Conservation (phyloP, 139 green algal genomes). For the Coelastrella sp. region DNA sequence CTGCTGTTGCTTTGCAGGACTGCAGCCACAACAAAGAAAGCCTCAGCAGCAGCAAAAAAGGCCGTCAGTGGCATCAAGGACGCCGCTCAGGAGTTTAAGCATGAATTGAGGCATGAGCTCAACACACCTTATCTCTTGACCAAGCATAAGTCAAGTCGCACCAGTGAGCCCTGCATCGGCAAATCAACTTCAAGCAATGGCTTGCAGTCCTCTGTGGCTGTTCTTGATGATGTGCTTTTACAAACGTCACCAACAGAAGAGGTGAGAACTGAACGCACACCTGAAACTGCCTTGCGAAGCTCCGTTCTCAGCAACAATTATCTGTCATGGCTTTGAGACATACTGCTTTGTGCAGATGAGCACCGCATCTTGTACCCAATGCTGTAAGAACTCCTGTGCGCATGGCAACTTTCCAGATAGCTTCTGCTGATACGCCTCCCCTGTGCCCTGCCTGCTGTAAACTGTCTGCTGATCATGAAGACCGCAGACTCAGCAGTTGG, state of each 20-base stretch:
- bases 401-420: no score
- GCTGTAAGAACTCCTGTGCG: no score
- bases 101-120: slow-evolving; percentile 1
- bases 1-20: slow-evolving; percentile 7
- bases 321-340: no score
- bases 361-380: no score
- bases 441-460: no score
- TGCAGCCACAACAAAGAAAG: slow-evolving; percentile 23
- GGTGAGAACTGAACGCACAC: no score
- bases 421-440: no score
- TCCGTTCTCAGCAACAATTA: no score
- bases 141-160: slow-evolving; percentile 18
- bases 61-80: slow-evolving; percentile 39
- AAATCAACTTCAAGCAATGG: not conserved
- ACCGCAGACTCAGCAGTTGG: not conserved
- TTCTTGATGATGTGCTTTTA: not conserved
- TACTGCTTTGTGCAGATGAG: no score
- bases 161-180: not conserved
- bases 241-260: not conserved
- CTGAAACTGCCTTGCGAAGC: no score
- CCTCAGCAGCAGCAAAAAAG: slow-evolving; percentile 17
- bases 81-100: not conserved
- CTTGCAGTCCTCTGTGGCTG: not conserved
- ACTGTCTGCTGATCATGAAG: not conserved
- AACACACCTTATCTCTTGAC: not conserved